Evolutionary conservation across 306 rosid species (phyloP), one percentile per base, ranked within the genome.

Genomic region (Myrica gale): DNA sequence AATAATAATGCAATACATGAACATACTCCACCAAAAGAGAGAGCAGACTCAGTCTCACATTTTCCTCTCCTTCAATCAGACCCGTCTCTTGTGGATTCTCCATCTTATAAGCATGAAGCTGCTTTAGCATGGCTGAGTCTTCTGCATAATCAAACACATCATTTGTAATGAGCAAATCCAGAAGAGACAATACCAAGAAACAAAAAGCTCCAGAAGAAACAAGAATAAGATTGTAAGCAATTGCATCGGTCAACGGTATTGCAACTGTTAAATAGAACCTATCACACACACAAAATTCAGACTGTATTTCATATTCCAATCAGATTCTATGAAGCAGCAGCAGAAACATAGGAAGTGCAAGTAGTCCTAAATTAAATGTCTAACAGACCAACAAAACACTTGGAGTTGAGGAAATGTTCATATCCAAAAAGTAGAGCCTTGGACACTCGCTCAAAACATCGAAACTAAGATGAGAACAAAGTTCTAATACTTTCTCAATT

Each of bases 41-140:
- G 71, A 32, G 69, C 63, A 71, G 7, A 68, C 37, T 8, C 60
- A 63, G 6, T 45, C 96, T 85, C 85, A 90, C 97, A 76, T 85
- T 85, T 79, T 84, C 93, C 57, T 83, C 92, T 43, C 89, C 88
- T 9, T 82, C 88, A 5, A 19, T 63, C 61, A 13, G 47, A 79
- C 80, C 79, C 21, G 47, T 72, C 11, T 85, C 90, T 68, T 45
- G 77, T 0, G 75, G 82, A 74, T 78, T 76, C 75, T n/a, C 74
- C 39, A 44, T 16, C 39, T 81, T 60, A 77, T 32, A 52, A 23
- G 63, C 66, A 61, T 71, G 68, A 46, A 69, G 74, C 37, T 5
- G 76, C 78, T 37, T 79, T 6, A 20, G 74, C 23, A 42, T 62
- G 73, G 74, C 58, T 42, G 74, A 73, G 17, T 50, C 76, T 41